Evolutionary conservation across 495 filamentous ascomycete species (phyloP), one percentile per base, ranked within the genome.

Genomic region (Sabuloglossum arenarium): DNA sequence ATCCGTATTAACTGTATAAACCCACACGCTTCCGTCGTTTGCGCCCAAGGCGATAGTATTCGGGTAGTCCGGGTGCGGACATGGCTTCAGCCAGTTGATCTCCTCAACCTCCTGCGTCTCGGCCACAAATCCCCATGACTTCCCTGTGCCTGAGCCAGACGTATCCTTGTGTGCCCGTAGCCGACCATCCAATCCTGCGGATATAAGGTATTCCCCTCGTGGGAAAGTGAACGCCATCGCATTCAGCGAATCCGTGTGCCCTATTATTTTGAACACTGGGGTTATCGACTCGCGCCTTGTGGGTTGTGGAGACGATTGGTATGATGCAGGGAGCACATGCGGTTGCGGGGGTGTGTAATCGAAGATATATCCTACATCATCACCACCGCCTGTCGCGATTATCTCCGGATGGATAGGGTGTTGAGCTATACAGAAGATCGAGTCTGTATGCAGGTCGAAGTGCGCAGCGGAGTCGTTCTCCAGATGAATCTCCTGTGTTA

Each of bases 11-110:
- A 97, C 75, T 6, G 77, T 80, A 69, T 96, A 91, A 6, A 99
- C 83, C 93, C 93, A 99, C 6, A 94, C 86, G 50, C 79, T 85
- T 25, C 93, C 93, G 65, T 99, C 90, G n/a, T 75, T 84, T 39
- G 88, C 87, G 37, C 93, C 93, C 23, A 97, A 67, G 0, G 93
- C 93, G 59, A 99, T 63, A n/a, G 84, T 79, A 67, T 96, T 93
- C 25, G 80, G 76, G 64, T 83, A 76, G 9, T 71, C 67, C 19
- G 75, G 66, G 21, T 76, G 74, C 1, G 90, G 90, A 65, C 85
- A 94, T 0, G 86, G 72, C 0, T 74, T 66, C 6, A 97, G 68
- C 87, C 89, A 99, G 72, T 93, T 93, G 59, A 99, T 82, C 67
- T 96, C 90, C 59, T 90, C 82, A 1, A 94, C 89, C 67, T 99